Percentiles rank a stretch among this genome's conserved stretches.
phyloP scores from a whole-genome alignment of 306 rosid species.

The Aeschynomene evenia region DNA sequence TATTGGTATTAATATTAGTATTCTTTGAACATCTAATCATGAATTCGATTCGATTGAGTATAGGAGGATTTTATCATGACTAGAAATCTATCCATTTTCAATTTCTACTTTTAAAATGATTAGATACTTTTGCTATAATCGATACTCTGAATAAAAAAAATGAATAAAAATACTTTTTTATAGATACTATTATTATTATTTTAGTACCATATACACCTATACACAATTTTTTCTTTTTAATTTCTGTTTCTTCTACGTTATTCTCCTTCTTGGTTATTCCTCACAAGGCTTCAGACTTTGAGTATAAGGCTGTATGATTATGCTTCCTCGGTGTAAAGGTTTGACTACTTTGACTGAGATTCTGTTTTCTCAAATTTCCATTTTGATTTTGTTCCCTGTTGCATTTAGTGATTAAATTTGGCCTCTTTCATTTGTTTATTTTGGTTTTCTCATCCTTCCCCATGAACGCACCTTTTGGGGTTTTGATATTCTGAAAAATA shows the following conservation, averaged over 20 bases:
- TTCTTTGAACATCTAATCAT: no score
- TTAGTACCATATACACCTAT: no score
- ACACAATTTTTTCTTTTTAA: no score
- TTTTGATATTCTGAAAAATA: slow-evolving; percentile 9
- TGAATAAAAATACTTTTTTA: no score
- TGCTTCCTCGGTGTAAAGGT: slow-evolving; percentile 48
- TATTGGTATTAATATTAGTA: no score
- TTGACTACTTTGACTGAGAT: slow-evolving; percentile 57
- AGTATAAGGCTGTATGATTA: slow-evolving; percentile 12
- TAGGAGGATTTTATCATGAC: no score
- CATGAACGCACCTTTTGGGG: background rate
- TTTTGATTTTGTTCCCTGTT: slow-evolving; percentile 49
- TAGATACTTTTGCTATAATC: no score
- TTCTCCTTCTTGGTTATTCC: background rate
- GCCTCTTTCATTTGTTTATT: slow-evolving; percentile 15
- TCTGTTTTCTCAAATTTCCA: slow-evolving; percentile 52
- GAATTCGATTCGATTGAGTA: no score
- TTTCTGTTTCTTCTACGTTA: background rate
- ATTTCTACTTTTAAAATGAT: no score
- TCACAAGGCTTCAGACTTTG: slow-evolving; percentile 18
- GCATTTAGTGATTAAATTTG: slow-evolving; percentile 35
- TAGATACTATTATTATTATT: no score
- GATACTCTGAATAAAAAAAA: no score
- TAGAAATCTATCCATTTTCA: no score
- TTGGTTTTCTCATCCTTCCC: slow-evolving; percentile 7